These are phyloP conservation scores for Basipetospora chlamydospora DNA, from an alignment of 2,329 filamentous ascomycete genomes.

Conservation along the genomic window DNA sequence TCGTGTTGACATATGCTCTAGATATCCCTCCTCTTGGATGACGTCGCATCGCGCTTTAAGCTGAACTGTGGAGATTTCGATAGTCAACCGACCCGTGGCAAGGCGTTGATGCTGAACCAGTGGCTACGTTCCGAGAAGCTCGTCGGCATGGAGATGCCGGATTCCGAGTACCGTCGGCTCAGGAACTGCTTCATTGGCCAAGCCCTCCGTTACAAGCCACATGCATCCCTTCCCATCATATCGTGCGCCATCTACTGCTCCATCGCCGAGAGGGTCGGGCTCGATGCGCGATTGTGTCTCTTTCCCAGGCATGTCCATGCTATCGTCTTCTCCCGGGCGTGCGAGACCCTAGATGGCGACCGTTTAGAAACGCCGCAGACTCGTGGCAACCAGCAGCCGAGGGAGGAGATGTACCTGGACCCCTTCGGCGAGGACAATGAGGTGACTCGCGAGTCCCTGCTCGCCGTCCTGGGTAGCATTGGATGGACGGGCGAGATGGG, in stretches of 20 bases:
- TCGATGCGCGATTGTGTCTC: slow-evolving; percentile 65
- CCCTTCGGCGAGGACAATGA: slow-evolving; percentile 61
- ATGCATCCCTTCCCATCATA: slow-evolving; percentile 74
- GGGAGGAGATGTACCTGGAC: slow-evolving; percentile 59
- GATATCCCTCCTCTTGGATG: slow-evolving; percentile 52
- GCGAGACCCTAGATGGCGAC: slow-evolving; percentile 43
- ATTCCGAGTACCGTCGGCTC: slow-evolving; percentile 58
- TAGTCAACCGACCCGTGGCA: slow-evolving; percentile 45
- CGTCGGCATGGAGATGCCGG: slow-evolving; percentile 51
- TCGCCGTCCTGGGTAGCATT: slow-evolving; percentile 38
- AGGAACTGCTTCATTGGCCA: slow-evolving; percentile 81
- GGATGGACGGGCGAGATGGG: slow-evolving; percentile 26
- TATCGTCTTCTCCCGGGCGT: slow-evolving; percentile 50
- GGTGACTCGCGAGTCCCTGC: slow-evolving; percentile 44
- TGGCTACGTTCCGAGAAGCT: slow-evolving; percentile 58
- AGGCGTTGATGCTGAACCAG: slow-evolving; percentile 50
- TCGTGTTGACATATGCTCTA: slow-evolving; percentile 15
- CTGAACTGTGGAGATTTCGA: slow-evolving; percentile 35
- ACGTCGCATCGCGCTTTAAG: slow-evolving; percentile 42
- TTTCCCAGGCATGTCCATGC: slow-evolving; percentile 79
- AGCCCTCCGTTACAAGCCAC: slow-evolving; percentile 55
- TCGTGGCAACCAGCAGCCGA: too few relatives aligned
- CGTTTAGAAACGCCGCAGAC: background rate
- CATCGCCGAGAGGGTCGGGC: slow-evolving; percentile 56
- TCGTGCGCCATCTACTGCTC: slow-evolving; percentile 78